Percentiles rank a stretch among this genome's conserved stretches.
phyloP scores from a whole-genome alignment of 768 basidiomycete genomes.

The Boletus insuetus region DNA sequence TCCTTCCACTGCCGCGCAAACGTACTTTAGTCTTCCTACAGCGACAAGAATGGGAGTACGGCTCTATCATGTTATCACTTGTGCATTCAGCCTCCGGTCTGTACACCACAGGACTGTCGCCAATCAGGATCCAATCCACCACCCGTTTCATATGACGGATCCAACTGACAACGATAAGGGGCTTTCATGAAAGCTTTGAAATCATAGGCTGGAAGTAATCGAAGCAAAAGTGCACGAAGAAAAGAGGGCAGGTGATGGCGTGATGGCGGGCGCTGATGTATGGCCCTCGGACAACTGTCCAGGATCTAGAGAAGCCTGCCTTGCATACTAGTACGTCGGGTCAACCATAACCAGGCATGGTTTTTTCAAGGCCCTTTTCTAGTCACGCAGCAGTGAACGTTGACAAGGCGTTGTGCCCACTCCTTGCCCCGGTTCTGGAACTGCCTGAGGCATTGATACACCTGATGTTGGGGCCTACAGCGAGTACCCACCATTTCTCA shows the following conservation, averaged over 20 bases:
- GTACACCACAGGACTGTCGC: conserved; percentile 63
- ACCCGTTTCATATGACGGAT: conserved; percentile 70
- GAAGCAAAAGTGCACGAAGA: conserved; percentile 25
- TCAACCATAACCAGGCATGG: too few species aligned
- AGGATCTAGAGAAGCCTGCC: conserved; percentile 55
- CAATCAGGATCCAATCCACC: conserved; percentile 74
- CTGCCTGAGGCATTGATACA: conserved; percentile 53
- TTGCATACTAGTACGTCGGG: conserved; percentile 62
- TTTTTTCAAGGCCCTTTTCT: too few species aligned
- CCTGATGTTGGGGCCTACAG: conserved; percentile 86
- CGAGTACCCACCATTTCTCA: conserved; percentile 42
- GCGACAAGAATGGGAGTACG: conserved; percentile 65
- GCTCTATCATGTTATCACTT: not conserved
- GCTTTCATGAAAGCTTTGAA: conserved; percentile 89
- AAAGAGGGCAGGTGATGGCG: conserved; percentile 42
- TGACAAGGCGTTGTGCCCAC: too few species aligned
- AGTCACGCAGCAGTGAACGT: too few species aligned
- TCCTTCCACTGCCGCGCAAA: conserved; percentile 47
- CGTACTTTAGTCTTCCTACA: conserved; percentile 65
- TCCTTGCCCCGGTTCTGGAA: conserved; percentile 58
- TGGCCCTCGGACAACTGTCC: conserved; percentile 69
- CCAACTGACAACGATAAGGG: conserved; percentile 60
- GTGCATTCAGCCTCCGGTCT: not conserved
- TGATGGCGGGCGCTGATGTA: conserved; percentile 69
- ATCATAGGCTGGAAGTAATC: conserved; percentile 71